Conservation (phyloP, 2,329 filamentous ascomycete species). For the Ramularia endophylla region DNA sequence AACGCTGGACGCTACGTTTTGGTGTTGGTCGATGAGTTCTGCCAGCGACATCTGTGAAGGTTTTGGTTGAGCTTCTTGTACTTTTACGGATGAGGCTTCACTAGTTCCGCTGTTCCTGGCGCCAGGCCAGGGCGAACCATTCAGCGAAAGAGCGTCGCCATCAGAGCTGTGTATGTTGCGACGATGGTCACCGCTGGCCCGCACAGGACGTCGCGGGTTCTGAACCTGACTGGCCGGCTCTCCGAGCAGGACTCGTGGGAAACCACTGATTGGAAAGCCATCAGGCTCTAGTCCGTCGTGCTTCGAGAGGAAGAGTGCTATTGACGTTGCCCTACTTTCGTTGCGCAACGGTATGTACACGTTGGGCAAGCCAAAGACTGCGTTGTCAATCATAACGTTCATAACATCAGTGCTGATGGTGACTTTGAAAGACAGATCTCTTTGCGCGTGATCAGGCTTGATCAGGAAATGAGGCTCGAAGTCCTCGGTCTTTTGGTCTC, state of each 20-base stretch:
- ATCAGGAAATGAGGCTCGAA: constrained; percentile 34
- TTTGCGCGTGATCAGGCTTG: constrained; percentile 19
- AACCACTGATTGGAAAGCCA: constrained; percentile 32
- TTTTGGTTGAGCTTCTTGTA: constrained; percentile 19
- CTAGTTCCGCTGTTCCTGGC: constrained; percentile 9
- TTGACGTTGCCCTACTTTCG: constrained; percentile 27
- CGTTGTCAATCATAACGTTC: constrained; percentile 24
- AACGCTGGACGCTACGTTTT: constrained; percentile 20
- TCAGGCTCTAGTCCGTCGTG: constrained; percentile 30
- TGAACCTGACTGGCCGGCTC: constrained; percentile 14
- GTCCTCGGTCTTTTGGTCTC: constrained; percentile 19
- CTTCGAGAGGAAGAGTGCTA: constrained; percentile 29
- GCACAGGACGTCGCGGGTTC: constrained; percentile 15
- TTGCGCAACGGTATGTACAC: constrained; percentile 29
- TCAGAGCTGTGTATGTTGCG: constrained; percentile 14
- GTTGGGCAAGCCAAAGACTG: constrained; percentile 27
- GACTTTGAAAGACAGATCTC: constrained; percentile 22
- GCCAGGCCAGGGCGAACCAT: constrained; percentile 9
- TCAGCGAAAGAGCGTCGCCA: constrained; percentile 23
- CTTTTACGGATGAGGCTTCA: constrained; percentile 20
- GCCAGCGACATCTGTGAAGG: constrained; percentile 24
- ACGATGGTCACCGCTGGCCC: constrained; percentile 18
- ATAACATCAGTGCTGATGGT: constrained; percentile 22
- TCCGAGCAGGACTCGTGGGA: constrained; percentile 29
- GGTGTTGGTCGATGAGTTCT: constrained; percentile 27